Evolutionary conservation across 2,329 filamentous ascomycete species (phyloP).

Genomic region (Sporothrix dimorphospora): DNA sequence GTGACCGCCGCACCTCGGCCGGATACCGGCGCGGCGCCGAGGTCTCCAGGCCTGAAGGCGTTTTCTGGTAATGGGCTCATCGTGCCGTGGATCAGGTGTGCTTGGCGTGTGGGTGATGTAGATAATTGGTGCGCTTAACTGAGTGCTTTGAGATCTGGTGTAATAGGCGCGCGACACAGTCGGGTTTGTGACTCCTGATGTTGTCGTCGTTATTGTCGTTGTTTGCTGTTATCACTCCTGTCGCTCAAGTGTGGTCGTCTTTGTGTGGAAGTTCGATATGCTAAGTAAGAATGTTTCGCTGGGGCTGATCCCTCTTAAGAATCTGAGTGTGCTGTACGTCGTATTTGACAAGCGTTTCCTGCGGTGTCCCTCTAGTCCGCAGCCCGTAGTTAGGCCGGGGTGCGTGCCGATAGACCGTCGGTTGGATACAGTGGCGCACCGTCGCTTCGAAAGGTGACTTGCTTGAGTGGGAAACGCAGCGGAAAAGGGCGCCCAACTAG

Average conservation of each 20-base stretch:
- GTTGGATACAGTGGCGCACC: neutral
- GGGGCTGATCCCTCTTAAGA: neutral
- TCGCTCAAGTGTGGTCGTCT: neutral
- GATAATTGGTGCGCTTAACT: neutral
- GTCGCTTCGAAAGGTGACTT: neutral
- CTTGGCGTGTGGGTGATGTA: neutral
- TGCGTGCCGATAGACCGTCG: neutral
- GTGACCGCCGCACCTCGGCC: neutral
- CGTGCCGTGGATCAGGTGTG: neutral
- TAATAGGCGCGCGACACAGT: neutral
- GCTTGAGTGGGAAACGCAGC: neutral
- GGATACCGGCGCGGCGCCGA: neutral
- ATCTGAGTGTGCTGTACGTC: no score
- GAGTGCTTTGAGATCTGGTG: neutral
- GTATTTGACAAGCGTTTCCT: neutral
- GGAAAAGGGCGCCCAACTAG: neutral
- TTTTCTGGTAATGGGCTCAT: neutral
- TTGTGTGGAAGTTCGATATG: neutral
- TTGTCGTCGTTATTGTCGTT: neutral
- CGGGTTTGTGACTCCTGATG: neutral
- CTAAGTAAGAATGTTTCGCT: neutral
- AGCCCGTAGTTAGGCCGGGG: neutral
- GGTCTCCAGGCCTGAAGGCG: neutral
- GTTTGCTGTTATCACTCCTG: neutral
- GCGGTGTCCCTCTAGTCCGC: neutral